phyloP scores from a whole-genome alignment of 2,329 filamentous ascomycete genomes.

The Phyllosticta citriasiana region DNA sequence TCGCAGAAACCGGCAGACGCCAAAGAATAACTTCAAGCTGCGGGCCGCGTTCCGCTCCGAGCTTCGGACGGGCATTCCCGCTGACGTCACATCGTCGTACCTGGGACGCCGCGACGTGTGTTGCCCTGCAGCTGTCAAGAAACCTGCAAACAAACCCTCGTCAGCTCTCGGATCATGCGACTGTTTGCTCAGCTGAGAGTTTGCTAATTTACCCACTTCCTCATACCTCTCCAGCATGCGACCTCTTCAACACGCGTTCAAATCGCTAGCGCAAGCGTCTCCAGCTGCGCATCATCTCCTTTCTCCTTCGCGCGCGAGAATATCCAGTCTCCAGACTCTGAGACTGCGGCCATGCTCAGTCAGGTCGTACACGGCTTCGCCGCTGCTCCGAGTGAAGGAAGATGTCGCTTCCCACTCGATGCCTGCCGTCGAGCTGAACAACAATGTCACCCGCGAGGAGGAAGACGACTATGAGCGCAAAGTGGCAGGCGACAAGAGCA shows the following conservation, averaged over 20 bases:
- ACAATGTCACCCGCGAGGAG: constrained; percentile 37
- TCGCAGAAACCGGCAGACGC: not conserved
- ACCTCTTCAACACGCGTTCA: constrained; percentile 4
- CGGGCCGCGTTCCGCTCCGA: not conserved
- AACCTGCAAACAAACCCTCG: not conserved
- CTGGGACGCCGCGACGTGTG: not conserved
- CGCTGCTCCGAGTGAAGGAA: constrained; percentile 14
- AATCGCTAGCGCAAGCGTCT: not conserved
- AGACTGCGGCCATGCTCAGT: not conserved
- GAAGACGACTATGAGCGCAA: constrained; percentile 34
- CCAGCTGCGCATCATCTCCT: not conserved
- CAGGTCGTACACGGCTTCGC: not conserved
- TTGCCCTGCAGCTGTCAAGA: not conserved
- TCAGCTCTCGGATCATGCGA: not conserved
- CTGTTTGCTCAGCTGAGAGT: not conserved
- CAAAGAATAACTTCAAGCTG: not conserved
- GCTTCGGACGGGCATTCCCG: not conserved
- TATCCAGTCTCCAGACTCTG: not conserved
- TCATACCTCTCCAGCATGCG: not conserved
- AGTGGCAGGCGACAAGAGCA: constrained; percentile 40
- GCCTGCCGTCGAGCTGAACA: constrained; percentile 31
- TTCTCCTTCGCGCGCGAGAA: not conserved
- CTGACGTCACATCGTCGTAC: not conserved
- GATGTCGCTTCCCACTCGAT: constrained; percentile 29
- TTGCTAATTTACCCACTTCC: not conserved